Evolutionary conservation across 2,329 filamentous ascomycete species (phyloP), one percentile per base, ranked within the genome.

Genomic region (Bertia moriformis): DNA sequence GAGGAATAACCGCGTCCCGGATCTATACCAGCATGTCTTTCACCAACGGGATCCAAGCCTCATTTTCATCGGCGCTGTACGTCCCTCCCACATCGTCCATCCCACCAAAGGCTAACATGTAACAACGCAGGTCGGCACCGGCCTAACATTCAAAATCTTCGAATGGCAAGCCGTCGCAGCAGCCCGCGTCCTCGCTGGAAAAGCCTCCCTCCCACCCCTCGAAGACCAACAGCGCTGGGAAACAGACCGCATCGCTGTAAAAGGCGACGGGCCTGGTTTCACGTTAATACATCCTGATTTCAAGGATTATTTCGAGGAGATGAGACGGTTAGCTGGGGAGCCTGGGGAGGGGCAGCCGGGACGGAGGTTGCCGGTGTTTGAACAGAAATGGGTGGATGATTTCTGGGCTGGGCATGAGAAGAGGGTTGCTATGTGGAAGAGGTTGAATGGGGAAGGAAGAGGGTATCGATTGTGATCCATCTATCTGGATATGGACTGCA

Each of bases 91-190:
- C 52, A 48, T 45, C n/a, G 29, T 13, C n/a, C 15, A 20, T 12
- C 13, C 19, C 4, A 27, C 22, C 4, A 22, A 18, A 13, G n/a
- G 19, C 3, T 20, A 29, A 13, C 18, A 45, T 39, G 33, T n/a
- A n/a, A n/a, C n/a, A n/a, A n/a, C n/a, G n/a, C n/a, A n/a, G n/a
- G n/a, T 67, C 0, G 58, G 59, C 1, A 67, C 69, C 0, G 71
- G 70, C 0, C 53, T 83, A 19, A 82, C 77, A 0, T 82, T 83
- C 57, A 78, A 76, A 49, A 66, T 80, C 19, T 80, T 78, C 40
- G 77, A 81, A 54, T 80, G 73, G 71, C 76, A 81, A 48, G 73
- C 74, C 4, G 74, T 80, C 0, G 62, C 72, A 1, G 71, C 68
- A 0, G 75, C 76, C 1, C 60, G 75, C 0, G 53, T 77, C 2